Evolutionary conservation across 352 stramenopile genomes (phyloP).

Genomic region (Phytophthora tentaculata): DNA sequence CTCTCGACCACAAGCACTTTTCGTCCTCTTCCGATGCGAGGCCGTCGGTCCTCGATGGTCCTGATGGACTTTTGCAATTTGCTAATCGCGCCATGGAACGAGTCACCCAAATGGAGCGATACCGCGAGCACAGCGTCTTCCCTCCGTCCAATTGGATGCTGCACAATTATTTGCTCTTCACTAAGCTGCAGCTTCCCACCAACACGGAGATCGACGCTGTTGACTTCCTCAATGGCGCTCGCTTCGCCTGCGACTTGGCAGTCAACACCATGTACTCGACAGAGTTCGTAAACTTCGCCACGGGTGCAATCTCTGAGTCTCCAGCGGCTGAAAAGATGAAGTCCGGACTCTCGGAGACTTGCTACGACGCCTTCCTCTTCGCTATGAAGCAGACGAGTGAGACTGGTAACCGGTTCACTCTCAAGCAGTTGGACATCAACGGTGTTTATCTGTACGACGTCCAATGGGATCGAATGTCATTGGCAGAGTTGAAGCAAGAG

Average conservation of each 20-base stretch:
- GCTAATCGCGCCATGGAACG: conserved; percentile 30
- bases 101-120: conserved; percentile 23
- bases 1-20: not conserved
- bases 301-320: conserved; percentile 46
- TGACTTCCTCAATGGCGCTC: conserved; percentile 58
- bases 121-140: conserved; percentile 47
- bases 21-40: conserved; percentile 5
- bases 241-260: conserved; percentile 54
- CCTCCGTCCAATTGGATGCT: conserved; percentile 36
- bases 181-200: conserved; percentile 54
- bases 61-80: conserved; percentile 40
- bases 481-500: conserved; percentile 52
- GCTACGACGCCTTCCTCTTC: conserved; percentile 53
- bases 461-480: conserved; percentile 54
- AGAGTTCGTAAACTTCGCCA: conserved; percentile 59
- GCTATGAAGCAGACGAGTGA: conserved; percentile 62
- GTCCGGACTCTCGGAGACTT: conserved; percentile 41
- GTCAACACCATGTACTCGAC: conserved; percentile 64
- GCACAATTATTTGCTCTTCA: conserved; percentile 50
- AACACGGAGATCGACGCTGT: conserved; percentile 56
- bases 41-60: conserved; percentile 4
- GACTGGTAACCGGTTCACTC: conserved; percentile 49
- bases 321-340: conserved; percentile 46
- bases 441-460: conserved; percentile 52
- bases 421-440: conserved; percentile 61